Percentiles rank a stretch among this genome's conserved stretches.
Conservation (phyloP, 345 rosid genomes). For the Eucalyptus shirleyi region DNA sequence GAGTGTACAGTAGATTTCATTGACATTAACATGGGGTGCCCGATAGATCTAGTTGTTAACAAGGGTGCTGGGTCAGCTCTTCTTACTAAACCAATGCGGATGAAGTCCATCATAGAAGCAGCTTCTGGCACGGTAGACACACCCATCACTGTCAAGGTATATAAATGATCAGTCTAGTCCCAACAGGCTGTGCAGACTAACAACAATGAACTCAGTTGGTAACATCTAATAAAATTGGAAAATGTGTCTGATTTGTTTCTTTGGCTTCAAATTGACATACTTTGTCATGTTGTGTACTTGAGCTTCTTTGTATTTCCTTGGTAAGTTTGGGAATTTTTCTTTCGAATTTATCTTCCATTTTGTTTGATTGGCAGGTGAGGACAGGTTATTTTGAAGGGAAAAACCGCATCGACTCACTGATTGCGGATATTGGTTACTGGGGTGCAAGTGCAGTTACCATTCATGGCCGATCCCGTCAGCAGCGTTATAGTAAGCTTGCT, state of each 20-base stretch:
- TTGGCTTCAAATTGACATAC: not conserved
- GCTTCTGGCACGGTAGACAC: constrained; percentile 64
- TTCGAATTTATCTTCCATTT: not conserved
- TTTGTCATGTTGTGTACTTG: not conserved
- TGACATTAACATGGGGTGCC: constrained; percentile 98
- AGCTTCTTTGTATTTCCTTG: not conserved
- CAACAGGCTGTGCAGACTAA: not conserved
- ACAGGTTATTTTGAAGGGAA: constrained; percentile 80
- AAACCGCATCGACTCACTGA: constrained; percentile 64
- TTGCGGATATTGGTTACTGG: constrained; percentile 69
- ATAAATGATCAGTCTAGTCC: not conserved
- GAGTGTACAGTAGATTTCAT: constrained; percentile 81
- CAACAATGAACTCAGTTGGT: not conserved
- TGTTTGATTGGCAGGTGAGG: constrained; percentile 42
- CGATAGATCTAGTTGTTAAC: constrained; percentile 80
- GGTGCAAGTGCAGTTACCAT: constrained; percentile 80
- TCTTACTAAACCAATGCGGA: constrained; percentile 67
- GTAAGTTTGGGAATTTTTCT: not conserved
- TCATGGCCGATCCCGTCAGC: constrained; percentile 95
- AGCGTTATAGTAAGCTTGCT: constrained; percentile 84
- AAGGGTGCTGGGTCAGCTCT: constrained; percentile 97
- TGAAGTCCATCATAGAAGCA: constrained; percentile 64
- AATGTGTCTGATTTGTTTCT: not conserved
- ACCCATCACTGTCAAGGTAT: constrained; percentile 83
- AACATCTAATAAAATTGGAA: not conserved